Base-by-base conservation (phyloP, 2,329 filamentous ascomycete species). In the Saccharata proteae region DNA sequence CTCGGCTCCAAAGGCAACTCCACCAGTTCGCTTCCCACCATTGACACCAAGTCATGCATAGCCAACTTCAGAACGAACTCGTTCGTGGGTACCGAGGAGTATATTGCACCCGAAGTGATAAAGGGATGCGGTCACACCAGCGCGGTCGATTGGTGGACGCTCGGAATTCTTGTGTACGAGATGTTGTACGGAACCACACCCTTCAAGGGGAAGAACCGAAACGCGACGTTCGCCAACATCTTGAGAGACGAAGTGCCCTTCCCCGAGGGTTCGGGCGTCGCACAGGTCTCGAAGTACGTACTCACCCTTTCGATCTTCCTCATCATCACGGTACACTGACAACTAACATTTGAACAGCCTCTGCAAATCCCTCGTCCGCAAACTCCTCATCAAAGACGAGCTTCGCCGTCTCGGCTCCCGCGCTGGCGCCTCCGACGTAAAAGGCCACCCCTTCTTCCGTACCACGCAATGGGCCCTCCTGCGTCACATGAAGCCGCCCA, bases 151-250 rank as follows among this genome's bases (percentile, higher is more conserved):
- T 98, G 90, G 90, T 98, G 90, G 90, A 98, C 90, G 1, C 60
- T 98, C 32, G 90, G 90, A 13, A 96, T 98, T 43, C 61, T 98
- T 49, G 85, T 98, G 35, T 98, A 96, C 55, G 90, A 98, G 59
- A 98, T 98, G 90, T 68, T 98, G 20, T 98, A 88, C 61, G 90
- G 90, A 34, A 98, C 88, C 1, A 98, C 90, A 1, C 90, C 90
- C 2, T 98, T 98, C 70, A 98, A 98, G 65, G 90, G 90, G 45
- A 96, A 98, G 72, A 98, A 94, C 58, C 75, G 90, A 22, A 98
- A 96, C 48, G 85, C 86, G 10, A 98, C 90, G 0, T 98, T 98
- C 62, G 88, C 86, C 38, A 98, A 96, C 53, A 98, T 98, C 43
- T 59, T 98, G 40, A 71, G 86, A 32, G 90, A 98, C 55, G 90